These are phyloP conservation scores for Penicillium sp. DNA, from an alignment of 2,329 filamentous ascomycete species.

Conservation along the genomic window DNA sequence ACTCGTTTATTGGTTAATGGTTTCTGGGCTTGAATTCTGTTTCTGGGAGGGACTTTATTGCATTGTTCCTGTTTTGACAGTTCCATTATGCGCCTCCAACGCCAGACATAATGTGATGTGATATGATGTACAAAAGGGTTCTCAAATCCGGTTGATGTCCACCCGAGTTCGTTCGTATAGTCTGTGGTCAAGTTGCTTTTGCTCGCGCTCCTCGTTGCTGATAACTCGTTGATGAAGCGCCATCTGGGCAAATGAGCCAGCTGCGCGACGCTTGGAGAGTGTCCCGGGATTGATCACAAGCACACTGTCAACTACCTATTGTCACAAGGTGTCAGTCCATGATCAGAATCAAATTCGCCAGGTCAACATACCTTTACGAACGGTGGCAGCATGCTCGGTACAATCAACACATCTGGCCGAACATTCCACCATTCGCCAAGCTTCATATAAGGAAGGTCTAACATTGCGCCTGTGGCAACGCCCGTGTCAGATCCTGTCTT, in stretches of 20 bases:
- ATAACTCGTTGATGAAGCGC: constrained; percentile 61
- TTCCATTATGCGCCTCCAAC: constrained; percentile 14
- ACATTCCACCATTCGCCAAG: constrained; percentile 86
- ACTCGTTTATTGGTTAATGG: constrained; percentile 10
- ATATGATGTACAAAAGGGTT: constrained; percentile 17
- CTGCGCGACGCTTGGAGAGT: constrained; percentile 73
- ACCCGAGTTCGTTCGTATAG: constrained; percentile 78
- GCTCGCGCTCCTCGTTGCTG: constrained; percentile 53
- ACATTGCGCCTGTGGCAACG: constrained; percentile 63
- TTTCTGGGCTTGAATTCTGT: too few species aligned
- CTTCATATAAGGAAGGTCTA: constrained; percentile 80
- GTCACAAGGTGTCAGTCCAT: not conserved
- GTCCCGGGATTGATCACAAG: constrained; percentile 85
- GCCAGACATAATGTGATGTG: constrained; percentile 19
- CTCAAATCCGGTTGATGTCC: constrained; percentile 73
- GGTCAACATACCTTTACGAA: constrained; percentile 69
- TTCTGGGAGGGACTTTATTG: too few species aligned
- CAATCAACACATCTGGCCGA: constrained; percentile 74
- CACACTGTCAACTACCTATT: constrained; percentile 81
- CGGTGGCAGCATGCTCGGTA: constrained; percentile 74
- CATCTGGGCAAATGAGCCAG: constrained; percentile 81
- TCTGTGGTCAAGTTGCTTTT: constrained; percentile 61
- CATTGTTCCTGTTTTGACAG: too few species aligned
- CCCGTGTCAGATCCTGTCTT: constrained; percentile 58
- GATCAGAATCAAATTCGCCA: not conserved